Evolutionary conservation across 345 rosid genomes (phyloP), one percentile per base, ranked within the genome.

Genomic region (Lepidium aucheri): DNA sequence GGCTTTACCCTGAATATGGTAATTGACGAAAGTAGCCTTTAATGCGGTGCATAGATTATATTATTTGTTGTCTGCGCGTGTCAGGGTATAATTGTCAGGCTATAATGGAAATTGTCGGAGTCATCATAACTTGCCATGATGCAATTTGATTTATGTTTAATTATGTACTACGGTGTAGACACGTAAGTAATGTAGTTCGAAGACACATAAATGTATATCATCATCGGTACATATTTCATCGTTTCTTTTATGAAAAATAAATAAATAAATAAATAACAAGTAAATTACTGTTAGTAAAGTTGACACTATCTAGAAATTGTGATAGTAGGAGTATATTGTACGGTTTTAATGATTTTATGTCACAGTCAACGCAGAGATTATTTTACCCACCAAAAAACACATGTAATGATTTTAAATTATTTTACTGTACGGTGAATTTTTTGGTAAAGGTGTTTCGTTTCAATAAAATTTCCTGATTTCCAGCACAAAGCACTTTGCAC

Each of bases 51-150:
- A 7, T 28, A 18, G n/a, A 53, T 63, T 13, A 18, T 5, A 56
- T 46, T 54, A n/a, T 39, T 72, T 72, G 39, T 57, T 47, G 9
- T 16, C 17, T 34, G 53, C 32, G 24, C 0, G 6, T 73, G 67
- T 65, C 76, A 58, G 76, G 76, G 76, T 50, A 51, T 50, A 65
- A 20, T 22, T 65, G 70, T 64, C 60, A 47, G 53, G 16, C 12
- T 63, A 0, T 18, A 8, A 61, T n/a, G 20, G 11, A 46, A 56
- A 28, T 45, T 40, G 54, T 53, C 74, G 6, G 15, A 15, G 17
- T 55, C 17, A 41, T n/a, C 20, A 13, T 59, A 42, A 57, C 71
- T 70, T 64, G 65, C 32, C 53, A 7, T 53, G 53, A 50, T 50
- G 46, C 40, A 28, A 22, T 49, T 64, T 63, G 26, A n/a, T 38